Conservation (phyloP, 176 grass and related monocot genomes). For the Tillandsia leiboldiana region DNA sequence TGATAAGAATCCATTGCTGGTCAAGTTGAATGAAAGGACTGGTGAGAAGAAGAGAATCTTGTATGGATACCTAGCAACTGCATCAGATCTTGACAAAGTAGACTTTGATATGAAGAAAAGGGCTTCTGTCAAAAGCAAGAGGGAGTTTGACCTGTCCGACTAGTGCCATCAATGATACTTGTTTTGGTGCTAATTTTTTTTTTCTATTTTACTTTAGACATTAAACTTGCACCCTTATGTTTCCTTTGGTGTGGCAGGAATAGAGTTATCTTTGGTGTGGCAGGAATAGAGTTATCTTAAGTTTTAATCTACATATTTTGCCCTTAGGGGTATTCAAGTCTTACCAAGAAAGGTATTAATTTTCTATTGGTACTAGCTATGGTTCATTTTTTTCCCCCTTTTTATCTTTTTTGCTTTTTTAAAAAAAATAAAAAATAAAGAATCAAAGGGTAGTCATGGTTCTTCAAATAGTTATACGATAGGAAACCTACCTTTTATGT, state of each 20-base stretch:
- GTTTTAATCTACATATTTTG: not conserved
- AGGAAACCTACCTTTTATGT: no score
- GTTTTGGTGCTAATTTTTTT: not conserved
- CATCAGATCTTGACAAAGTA: constrained; percentile 61
- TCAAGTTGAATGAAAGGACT: constrained; percentile 54
- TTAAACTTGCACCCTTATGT: not conserved
- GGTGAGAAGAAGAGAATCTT: constrained; percentile 78
- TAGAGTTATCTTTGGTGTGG: not conserved
- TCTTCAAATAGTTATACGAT: no score
- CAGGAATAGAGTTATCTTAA: not conserved
- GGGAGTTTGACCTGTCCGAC: constrained; percentile 66
- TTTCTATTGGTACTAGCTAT: no score
- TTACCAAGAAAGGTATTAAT: no score
- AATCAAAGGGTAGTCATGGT: no score
- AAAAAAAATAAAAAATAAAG: no score
- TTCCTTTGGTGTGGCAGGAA: not conserved
- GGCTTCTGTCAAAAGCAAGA: constrained; percentile 71
- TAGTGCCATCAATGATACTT: constrained; percentile 22
- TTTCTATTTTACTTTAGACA: not conserved
- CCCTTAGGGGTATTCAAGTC: not conserved
- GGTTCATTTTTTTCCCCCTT: no score
- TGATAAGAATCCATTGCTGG: constrained; percentile 66
- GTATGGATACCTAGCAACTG: constrained; percentile 76
- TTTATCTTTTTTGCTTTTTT: no score
- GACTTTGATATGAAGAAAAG: constrained; percentile 81